Percentiles rank a stretch among this genome's conserved stretches.
Conservation (phyloP, 805 yeast genomes). For the Dipodascus albidus region DNA sequence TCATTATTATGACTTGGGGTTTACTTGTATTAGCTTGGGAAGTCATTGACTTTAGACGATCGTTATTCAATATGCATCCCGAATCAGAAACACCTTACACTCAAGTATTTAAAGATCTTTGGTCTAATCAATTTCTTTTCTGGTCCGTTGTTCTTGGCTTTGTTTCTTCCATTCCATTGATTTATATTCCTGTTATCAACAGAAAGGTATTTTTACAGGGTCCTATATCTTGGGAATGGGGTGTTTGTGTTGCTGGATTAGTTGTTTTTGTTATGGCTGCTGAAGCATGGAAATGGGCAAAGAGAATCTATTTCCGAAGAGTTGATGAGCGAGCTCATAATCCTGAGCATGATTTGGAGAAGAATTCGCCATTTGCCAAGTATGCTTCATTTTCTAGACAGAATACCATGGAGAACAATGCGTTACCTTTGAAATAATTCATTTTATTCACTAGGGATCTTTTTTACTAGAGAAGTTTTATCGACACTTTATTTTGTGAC, state of each 20-base stretch:
- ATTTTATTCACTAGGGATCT: too few relatives aligned
- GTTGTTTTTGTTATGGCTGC: slow-evolving; percentile 46
- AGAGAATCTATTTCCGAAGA: slow-evolving; percentile 41
- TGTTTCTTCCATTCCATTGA: slow-evolving; percentile 63
- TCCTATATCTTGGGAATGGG: slow-evolving; percentile 74
- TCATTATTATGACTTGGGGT: slow-evolving; percentile 81
- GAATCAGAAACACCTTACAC: slow-evolving; percentile 48
- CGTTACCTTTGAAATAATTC: not conserved
- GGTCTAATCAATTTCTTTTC: slow-evolving; percentile 66
- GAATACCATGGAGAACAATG: slow-evolving; percentile 28
- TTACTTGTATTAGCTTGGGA: slow-evolving; percentile 78
- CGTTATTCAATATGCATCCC: slow-evolving; percentile 62
- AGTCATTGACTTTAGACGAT: slow-evolving; percentile 58
- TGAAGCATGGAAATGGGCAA: slow-evolving; percentile 57
- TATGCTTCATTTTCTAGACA: slow-evolving; percentile 48
- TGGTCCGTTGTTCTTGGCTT: slow-evolving; percentile 72
- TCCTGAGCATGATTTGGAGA: slow-evolving; percentile 56
- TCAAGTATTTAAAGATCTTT: slow-evolving; percentile 52
- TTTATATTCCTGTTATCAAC: slow-evolving; percentile 84
- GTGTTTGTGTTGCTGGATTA: slow-evolving; percentile 47
- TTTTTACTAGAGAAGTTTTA: too few relatives aligned
- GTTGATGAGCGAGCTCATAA: slow-evolving; percentile 34
- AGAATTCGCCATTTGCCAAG: slow-evolving; percentile 48
- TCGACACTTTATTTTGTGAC: too few relatives aligned
- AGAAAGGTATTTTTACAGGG: slow-evolving; percentile 60